These are phyloP conservation scores for Fraxinus velutina DNA, from an alignment of 305 asterid genomes.

Conservation along the genomic window DNA sequence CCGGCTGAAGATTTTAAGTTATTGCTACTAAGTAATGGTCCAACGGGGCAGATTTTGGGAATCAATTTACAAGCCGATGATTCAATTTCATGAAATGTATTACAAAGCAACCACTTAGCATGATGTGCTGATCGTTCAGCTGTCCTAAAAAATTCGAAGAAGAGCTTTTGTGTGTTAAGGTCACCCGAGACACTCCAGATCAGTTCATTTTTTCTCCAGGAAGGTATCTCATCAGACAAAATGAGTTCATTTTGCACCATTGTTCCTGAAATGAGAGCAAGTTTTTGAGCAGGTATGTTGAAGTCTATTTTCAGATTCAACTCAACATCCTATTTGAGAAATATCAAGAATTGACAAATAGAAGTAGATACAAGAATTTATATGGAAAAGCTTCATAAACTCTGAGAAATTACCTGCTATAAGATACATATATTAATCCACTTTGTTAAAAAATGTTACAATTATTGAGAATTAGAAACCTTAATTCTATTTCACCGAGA, in stretches of 20 bases:
- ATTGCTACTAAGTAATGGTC: constrained; percentile 6
- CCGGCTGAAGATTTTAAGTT: neutral
- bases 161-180: constrained; percentile 24
- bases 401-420: neutral
- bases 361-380: neutral
- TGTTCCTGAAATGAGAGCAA: constrained; percentile 21
- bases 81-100: constrained; percentile 23
- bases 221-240: constrained; percentile 6
- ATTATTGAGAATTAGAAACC: neutral
- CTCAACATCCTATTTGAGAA: neutral
- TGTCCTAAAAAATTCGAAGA: constrained; percentile 22
- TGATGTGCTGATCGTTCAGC: neutral
- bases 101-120: constrained; percentile 20
- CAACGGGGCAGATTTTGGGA: constrained; percentile 19
- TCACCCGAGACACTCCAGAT: constrained; percentile 18
- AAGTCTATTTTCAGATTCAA: neutral
- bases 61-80: constrained; percentile 19
- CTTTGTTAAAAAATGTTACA: neutral
- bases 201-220: constrained; percentile 15
- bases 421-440: neutral
- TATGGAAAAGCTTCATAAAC: neutral
- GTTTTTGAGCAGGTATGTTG: neutral
- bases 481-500: neutral
- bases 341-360: neutral
- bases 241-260: neutral